Evolutionary conservation across 2,329 filamentous ascomycete species (phyloP).

Genomic region (Chalaropsis thielavioides): DNA sequence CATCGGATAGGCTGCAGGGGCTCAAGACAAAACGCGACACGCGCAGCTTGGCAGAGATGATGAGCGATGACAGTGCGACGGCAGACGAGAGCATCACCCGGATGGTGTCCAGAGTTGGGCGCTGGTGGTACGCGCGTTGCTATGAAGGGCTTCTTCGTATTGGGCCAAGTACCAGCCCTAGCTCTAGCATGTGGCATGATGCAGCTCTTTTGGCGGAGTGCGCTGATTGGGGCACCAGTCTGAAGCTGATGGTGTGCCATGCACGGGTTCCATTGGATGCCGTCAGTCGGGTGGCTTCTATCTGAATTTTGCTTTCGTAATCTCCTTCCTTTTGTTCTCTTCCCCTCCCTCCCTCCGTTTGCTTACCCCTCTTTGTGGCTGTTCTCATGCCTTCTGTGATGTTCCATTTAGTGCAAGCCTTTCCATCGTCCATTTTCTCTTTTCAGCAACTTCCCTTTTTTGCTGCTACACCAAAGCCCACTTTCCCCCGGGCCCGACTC

Average conservation of each 20-base stretch:
- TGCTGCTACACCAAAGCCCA: no score
- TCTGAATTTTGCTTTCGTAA: constrained; percentile 4
- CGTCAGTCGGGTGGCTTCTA: constrained; percentile 14
- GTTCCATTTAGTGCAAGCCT: background rate
- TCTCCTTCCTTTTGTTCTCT: background rate
- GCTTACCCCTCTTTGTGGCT: background rate
- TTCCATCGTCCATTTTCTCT: background rate
- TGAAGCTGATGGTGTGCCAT: constrained; percentile 83
- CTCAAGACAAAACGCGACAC: constrained; percentile 29
- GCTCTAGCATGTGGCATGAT: constrained; percentile 63
- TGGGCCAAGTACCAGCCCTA: constrained; percentile 24
- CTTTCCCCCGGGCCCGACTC: background rate
- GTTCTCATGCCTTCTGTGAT: background rate
- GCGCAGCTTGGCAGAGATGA: constrained; percentile 53
- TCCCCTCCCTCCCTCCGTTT: background rate
- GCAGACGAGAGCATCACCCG: constrained; percentile 79
- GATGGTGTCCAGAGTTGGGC: constrained; percentile 79
- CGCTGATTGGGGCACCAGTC: constrained; percentile 69
- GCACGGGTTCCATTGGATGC: constrained; percentile 56
- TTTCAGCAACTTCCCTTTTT: background rate
- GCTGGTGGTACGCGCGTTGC: constrained; percentile 94
- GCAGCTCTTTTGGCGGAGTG: constrained; percentile 65
- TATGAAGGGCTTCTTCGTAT: constrained; percentile 49
- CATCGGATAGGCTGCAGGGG: constrained; percentile 1
- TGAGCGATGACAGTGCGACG: constrained; percentile 51